A percentile compares a stretch with the other conserved stretches of the same genome.
These are phyloP conservation scores for Diaporthe sp. DNA, from an alignment of 2,329 filamentous ascomycete species.

Conservation along the genomic window DNA sequence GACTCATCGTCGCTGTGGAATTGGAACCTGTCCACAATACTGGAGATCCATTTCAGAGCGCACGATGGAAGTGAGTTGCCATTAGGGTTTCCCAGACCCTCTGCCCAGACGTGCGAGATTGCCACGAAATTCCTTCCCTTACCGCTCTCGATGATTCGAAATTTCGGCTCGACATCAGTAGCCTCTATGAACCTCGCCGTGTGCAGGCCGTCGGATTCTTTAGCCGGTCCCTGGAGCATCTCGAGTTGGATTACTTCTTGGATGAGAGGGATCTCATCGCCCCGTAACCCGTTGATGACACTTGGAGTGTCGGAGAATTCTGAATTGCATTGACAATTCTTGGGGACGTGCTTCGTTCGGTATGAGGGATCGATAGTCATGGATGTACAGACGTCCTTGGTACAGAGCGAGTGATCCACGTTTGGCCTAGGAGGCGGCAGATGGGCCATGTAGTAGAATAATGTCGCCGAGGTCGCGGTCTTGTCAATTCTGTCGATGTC, in stretches of 20 bases:
- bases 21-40: background rate
- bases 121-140: background rate
- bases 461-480: background rate
- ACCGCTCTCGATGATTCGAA: background rate
- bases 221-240: background rate
- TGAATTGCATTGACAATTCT: background rate
- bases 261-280: background rate
- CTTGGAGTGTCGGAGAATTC: background rate
- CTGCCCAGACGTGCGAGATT: slow-evolving; percentile 21
- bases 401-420: background rate
- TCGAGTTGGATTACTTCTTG: background rate
- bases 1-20: background rate
- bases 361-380: background rate
- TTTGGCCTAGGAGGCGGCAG: slow-evolving; percentile 12
- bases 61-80: slow-evolving; percentile 17
- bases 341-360: background rate
- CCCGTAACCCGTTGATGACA: background rate
- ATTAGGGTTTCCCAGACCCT: slow-evolving; percentile 13
- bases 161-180: background rate
- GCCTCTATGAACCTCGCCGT: background rate
- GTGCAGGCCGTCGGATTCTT: background rate
- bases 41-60: slow-evolving; percentile 5
- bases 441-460: slow-evolving; percentile 11
- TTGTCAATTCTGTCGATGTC: slow-evolving; percentile 7
- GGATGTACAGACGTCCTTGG: slow-evolving; percentile 1